Percentiles rank a stretch among this genome's conserved stretches.
Evolutionary conservation across 202 grass and related monocot genomes (phyloP).

Genomic region (Hordeum pubiflorum): DNA sequence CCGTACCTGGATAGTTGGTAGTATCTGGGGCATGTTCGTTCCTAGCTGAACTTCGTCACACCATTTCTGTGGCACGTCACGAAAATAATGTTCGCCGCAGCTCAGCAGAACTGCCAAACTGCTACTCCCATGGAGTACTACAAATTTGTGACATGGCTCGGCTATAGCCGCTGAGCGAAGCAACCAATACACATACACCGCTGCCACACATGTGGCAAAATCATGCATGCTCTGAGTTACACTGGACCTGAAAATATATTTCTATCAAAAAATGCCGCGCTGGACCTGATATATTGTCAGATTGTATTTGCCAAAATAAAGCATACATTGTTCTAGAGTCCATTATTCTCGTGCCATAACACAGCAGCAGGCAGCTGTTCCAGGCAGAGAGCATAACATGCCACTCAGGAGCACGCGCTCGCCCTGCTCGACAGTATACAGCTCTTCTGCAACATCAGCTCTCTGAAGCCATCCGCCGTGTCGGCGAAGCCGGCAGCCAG

Average conservation of each 20-base stretch:
- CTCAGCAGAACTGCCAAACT: too few species aligned
- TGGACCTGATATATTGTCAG: background rate
- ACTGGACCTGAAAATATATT: background rate
- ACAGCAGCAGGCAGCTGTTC: background rate
- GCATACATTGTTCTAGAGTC: background rate
- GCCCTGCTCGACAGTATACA: conserved; percentile 41
- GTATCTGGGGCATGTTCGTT: background rate
- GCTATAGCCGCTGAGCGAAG: too few species aligned
- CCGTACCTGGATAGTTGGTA: background rate
- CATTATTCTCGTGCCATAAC: conserved; percentile 2
- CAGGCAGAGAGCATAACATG: background rate
- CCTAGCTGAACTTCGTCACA: background rate
- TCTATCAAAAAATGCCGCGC: background rate
- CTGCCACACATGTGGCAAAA: too few species aligned
- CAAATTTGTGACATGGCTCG: too few species aligned
- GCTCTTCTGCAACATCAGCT: conserved; percentile 57
- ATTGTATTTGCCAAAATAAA: background rate
- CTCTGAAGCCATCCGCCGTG: conserved; percentile 35
- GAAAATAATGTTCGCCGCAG: too few species aligned
- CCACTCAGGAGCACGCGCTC: background rate
- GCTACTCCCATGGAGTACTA: too few species aligned
- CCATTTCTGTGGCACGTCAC: background rate
- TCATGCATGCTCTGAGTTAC: background rate
- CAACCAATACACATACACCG: too few species aligned
- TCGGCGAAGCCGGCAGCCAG: conserved; percentile 35